These are phyloP conservation scores for Aspergillus quadrilineatus DNA, from an alignment of 2,329 filamentous ascomycete genomes.

Conservation along the genomic window DNA sequence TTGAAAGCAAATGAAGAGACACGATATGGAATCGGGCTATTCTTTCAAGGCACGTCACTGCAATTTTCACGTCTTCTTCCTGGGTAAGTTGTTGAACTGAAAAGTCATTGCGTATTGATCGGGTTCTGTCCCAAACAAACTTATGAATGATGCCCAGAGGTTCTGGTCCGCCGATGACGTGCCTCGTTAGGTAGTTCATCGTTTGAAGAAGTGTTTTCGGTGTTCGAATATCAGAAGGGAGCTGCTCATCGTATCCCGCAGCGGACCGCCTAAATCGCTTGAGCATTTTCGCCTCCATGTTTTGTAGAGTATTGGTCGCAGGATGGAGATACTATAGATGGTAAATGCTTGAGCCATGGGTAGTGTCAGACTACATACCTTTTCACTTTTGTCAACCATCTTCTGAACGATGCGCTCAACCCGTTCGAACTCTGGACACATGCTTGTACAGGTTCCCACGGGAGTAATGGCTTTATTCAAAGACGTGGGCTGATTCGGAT, in stretches of 20 bases:
- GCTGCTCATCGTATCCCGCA: constrained; percentile 62
- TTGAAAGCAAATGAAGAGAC: constrained; percentile 60
- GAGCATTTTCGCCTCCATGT: constrained; percentile 53
- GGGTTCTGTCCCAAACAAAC: constrained; percentile 66
- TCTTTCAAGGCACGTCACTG: constrained; percentile 61
- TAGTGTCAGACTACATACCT: constrained; percentile 40
- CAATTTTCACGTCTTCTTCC: constrained; percentile 55
- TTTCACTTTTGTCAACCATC: constrained; percentile 61
- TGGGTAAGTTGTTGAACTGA: constrained; percentile 61
- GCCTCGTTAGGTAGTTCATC: constrained; percentile 50
- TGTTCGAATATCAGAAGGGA: constrained; percentile 63
- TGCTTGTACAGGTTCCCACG: constrained; percentile 61
- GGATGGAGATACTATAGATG: constrained; percentile 35
- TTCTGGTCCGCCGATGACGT: constrained; percentile 53
- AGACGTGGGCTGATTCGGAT: constrained; percentile 60
- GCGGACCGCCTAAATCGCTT: constrained; percentile 64
- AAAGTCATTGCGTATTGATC: constrained; percentile 65
- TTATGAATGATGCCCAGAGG: constrained; percentile 56
- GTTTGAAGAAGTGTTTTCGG: constrained; percentile 50
- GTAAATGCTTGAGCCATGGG: constrained; percentile 12
- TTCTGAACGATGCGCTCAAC: constrained; percentile 62
- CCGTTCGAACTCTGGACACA: constrained; percentile 65
- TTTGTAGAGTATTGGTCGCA: constrained; percentile 33
- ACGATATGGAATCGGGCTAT: constrained; percentile 65
- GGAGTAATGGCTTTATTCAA: constrained; percentile 62